Percentiles rank a stretch among this genome's conserved stretches.
phyloP scores from a whole-genome alignment of 176 grass and related monocot species.

The Tillandsia leiboldiana region DNA sequence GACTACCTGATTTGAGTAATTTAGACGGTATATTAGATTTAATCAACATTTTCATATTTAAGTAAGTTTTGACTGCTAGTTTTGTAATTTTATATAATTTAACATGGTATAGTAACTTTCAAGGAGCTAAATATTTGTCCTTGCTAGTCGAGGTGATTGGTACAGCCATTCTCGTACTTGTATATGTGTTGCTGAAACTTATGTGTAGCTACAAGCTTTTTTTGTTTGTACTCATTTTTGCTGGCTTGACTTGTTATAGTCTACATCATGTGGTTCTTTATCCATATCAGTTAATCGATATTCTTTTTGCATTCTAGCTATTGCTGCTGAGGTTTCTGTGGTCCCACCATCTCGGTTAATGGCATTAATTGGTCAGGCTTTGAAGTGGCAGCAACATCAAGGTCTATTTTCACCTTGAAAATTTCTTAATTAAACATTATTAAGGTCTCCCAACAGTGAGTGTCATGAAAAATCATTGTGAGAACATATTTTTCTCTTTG shows the following conservation, averaged over 20 bases:
- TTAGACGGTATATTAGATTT: neutral
- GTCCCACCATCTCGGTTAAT: slow-evolving; percentile 89
- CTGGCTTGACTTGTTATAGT: neutral
- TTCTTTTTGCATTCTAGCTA: slow-evolving; percentile 41
- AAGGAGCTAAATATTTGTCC: neutral
- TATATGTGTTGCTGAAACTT: neutral
- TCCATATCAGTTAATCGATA: neutral
- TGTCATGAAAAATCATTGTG: slow-evolving; percentile 16
- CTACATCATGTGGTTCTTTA: neutral
- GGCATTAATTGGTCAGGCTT: slow-evolving; percentile 93
- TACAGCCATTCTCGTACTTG: neutral
- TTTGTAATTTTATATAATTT: neutral
- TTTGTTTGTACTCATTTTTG: neutral
- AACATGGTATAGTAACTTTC: neutral
- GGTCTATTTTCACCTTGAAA: slow-evolving; percentile 31
- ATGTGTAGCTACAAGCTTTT: neutral
- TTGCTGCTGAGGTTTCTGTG: slow-evolving; percentile 94
- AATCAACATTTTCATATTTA: neutral
- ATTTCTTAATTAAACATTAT: neutral
- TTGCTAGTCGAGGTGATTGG: neutral
- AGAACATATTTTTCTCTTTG: slow-evolving; percentile 14
- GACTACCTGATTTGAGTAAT: neutral
- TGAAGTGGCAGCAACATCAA: slow-evolving; percentile 99
- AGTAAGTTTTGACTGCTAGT: neutral
- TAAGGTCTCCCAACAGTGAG: neutral